Evolutionary conservation across 2,329 filamentous ascomycete species (phyloP), one percentile per base, ranked within the genome.

Genomic region (Geosmithia putterillii): DNA sequence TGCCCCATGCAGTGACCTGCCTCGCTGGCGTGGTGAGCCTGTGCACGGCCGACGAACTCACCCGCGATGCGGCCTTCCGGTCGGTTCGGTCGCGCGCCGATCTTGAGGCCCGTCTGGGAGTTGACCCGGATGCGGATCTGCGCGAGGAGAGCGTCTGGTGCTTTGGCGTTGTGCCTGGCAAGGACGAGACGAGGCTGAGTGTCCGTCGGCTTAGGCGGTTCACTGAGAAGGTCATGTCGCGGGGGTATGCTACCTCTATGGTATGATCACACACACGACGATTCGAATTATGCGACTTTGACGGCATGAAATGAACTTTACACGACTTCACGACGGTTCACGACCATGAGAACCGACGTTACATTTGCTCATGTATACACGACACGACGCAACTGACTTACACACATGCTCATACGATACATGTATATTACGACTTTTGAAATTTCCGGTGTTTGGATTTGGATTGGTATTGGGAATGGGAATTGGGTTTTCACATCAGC

Each of bases 21-120:
- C 69, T 94, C 17, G 83, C 84, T 1, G 86, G 89, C 57, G 69
- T 89, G 19, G 73, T 94, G 51, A 82, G 79, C 54, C 89, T 90
- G 57, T 69, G 90, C 37, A 79, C 85, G 46, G 80, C 81, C 51
- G 81, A 80, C 38, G 81, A 82, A 20, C 66, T 94, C 17, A 66
- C 86, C 2, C 69, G 74, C 5, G 88, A 95, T 54, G 71, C 79
- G 9, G 75, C 83, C 0, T 90, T 95, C 57, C 72, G 79, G 42
- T 74, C 79, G 34, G 76, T 82, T 3, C 68, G 71, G 22, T 79
- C 71, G n/a, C 81, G 80, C 49, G 67, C 67, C 0, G 82, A 88
- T 49, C 71, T 95, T 18, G 71, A 81, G 19, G 78, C 74, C 0
- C 69, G 83, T 37, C 65, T 95, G 2, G 79, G 86, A 42, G 68